These are phyloP conservation scores for Teratosphaeria viscida DNA, from an alignment of 2,329 filamentous ascomycete genomes.

Conservation along the genomic window DNA sequence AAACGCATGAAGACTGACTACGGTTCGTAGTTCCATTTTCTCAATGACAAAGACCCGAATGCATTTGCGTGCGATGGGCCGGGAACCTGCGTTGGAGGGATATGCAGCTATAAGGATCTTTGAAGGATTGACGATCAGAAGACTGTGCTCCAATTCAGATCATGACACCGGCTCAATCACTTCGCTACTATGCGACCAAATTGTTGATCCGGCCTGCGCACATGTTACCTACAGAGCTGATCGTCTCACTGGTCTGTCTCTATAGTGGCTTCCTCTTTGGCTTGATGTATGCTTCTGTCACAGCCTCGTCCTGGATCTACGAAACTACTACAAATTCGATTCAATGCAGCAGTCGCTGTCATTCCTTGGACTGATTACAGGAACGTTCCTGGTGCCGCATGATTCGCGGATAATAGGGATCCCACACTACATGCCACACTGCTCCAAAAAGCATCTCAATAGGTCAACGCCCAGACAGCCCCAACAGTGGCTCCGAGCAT, in stretches of 20 bases:
- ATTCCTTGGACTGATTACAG: conserved; percentile 22
- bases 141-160: conserved; percentile 3
- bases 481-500: neutral
- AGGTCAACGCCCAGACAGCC: neutral
- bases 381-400: conserved; percentile 15
- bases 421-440: neutral
- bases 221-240: conserved; percentile 33
- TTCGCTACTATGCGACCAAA: conserved; percentile 14
- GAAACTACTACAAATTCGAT: conserved; percentile 19
- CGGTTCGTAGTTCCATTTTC: too few species aligned
- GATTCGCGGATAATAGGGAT: too few species aligned
- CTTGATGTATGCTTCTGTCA: conserved; percentile 33
- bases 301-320: conserved; percentile 27
- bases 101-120: accelerated
- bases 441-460: neutral
- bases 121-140: conserved; percentile 13
- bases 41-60: too few species aligned
- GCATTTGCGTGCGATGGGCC: too few species aligned
- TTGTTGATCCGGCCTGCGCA: conserved; percentile 20
- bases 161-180: conserved; percentile 4
- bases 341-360: conserved; percentile 23
- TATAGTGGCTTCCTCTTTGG: conserved; percentile 33
- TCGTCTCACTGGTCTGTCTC: conserved; percentile 32
- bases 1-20: too few species aligned
- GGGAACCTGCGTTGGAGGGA: too few species aligned